These are phyloP conservation scores for Prosopis cineraria DNA, from an alignment of 306 rosid species.

Conservation along the genomic window DNA sequence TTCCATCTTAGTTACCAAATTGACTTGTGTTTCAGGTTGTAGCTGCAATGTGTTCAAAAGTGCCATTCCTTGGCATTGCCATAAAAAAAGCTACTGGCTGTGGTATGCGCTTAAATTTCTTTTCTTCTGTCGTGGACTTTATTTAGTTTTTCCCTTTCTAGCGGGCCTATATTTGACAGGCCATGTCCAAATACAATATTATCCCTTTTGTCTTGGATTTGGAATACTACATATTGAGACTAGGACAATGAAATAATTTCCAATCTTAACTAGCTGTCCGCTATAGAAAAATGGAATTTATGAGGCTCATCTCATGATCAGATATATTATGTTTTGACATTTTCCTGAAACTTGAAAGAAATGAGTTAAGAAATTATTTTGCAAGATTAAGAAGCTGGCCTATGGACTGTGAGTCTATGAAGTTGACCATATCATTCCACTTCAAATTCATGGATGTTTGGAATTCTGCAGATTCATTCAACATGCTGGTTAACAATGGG, in stretches of 20 bases:
- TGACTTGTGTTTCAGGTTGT: conserved; percentile 64
- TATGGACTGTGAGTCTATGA: neutral
- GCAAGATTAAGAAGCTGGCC: neutral
- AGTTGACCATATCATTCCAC: conserved; percentile 8
- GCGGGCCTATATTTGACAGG: neutral
- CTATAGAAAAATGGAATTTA: neutral
- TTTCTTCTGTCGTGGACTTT: neutral
- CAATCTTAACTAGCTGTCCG: neutral
- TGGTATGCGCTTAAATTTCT: conserved; percentile 51
- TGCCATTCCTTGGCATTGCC: conserved; percentile 87
- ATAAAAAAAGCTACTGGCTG: conserved; percentile 84
- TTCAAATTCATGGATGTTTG: conserved; percentile 32
- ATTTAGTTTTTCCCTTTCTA: neutral
- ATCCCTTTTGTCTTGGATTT: neutral
- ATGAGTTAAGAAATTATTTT: neutral
- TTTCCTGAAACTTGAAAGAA: neutral
- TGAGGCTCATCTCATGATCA: neutral
- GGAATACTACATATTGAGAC: neutral
- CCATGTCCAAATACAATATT: neutral
- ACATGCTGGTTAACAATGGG: conserved; percentile 87
- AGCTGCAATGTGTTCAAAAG: conserved; percentile 98
- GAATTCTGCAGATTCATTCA: conserved; percentile 82
- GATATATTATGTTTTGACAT: neutral
- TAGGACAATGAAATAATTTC: too few species aligned
- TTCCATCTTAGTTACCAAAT: conserved; percentile 26